phyloP scores from a whole-genome alignment of 2,329 filamentous ascomycete genomes.

The Claviceps digitariae region DNA sequence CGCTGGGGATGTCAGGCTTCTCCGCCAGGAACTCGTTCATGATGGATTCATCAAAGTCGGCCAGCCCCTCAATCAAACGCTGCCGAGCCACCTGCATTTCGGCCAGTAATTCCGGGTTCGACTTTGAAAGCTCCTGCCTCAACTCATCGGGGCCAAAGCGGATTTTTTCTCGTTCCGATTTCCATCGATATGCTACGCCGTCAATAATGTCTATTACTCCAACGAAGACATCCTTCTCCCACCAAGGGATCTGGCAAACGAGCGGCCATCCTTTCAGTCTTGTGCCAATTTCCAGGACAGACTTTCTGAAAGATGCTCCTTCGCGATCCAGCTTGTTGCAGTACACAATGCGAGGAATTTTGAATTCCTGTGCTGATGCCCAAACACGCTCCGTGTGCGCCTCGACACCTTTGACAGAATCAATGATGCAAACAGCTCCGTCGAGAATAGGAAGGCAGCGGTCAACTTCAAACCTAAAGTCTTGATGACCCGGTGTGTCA shows the following conservation, averaged over 20 bases:
- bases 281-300: conserved; percentile 72
- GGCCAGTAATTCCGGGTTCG: conserved; percentile 38
- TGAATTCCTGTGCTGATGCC: conserved; percentile 75
- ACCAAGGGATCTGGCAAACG: conserved; percentile 93
- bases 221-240: conserved; percentile 64
- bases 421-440: conserved; percentile 83
- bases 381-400: conserved; percentile 96
- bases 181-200: conserved; percentile 62
- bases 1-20: conserved; percentile 57
- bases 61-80: conserved; percentile 69
- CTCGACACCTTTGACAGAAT: conserved; percentile 87
- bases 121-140: conserved; percentile 25
- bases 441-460: conserved; percentile 79
- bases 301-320: conserved; percentile 67
- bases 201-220: conserved; percentile 78
- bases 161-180: conserved; percentile 28
- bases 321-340: conserved; percentile 71
- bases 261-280: conserved; percentile 74
- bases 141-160: conserved; percentile 17
- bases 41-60: conserved; percentile 76
- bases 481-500: conserved; percentile 91
- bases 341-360: conserved; percentile 67
- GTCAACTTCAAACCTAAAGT: conserved; percentile 94
- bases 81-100: conserved; percentile 66
- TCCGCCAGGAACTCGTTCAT: conserved; percentile 73